Base-by-base conservation (phyloP, 306 rosid species). In the Cercis canadensis region DNA sequence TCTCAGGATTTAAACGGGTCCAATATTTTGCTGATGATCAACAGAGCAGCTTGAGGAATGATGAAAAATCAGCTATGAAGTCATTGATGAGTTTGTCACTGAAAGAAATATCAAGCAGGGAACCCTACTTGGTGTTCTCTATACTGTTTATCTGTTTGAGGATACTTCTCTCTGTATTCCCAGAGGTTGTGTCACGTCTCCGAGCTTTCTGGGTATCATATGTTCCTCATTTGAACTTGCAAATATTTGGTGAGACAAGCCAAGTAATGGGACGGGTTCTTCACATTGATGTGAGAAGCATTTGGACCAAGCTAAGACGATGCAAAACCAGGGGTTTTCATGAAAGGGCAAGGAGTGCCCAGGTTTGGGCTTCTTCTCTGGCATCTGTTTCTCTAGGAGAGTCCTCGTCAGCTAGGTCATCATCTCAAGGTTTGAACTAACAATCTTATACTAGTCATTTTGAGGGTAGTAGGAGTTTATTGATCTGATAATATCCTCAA, bases 321-420 rank as follows among this genome's bases (percentile, higher is more conserved):
- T 76, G 83, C 87, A 92, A 89, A 81, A 84, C 81, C 34, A 75
- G 87, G 74, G 87, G 77, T 80, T 82, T 89, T 67, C 97, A 80
- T n/a, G 82, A 81, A 74, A 83, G 92, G 17, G 88, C 89, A 0
- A 84, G 72, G 80, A 88, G 80, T 17, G 95, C 88, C 13, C 58
- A 84, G 69, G 95, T 87, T 64, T 91, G 90, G 97, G 92, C 90
- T 0, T 90, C 97, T 11, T 88, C 96, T 66, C 75, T 90, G 54
- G 80, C 90, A 43, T 86, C 92, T 5, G 95, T 90, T 63, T 87
- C 97, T 12, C 74, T 86, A 66, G 92, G 90, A 2, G 78, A 90
- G 68, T 75, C 92, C n/a, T 76, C 92, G 16, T 79, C 82, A 1
- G 73, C 81, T 33, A 82, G 69, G 57, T 75, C 67, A 6, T 75